Evolutionary conservation across 306 rosid species (phyloP).

Genomic region (Vigna mungo): DNA sequence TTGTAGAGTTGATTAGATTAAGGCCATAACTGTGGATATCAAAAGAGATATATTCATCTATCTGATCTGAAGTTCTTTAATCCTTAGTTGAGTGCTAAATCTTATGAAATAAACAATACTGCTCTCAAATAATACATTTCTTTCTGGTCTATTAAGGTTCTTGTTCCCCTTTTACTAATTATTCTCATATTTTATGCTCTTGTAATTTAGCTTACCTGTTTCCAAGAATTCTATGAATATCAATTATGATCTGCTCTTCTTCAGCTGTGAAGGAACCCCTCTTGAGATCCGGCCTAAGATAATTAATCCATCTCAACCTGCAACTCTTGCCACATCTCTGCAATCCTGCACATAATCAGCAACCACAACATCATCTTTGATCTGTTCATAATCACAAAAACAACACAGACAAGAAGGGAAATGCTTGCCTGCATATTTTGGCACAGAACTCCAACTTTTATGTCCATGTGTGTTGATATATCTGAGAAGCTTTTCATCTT

Average conservation of each 20-base stretch:
- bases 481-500: constrained; percentile 79
- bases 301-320: constrained; percentile 87
- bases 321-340: constrained; percentile 94
- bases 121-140: background rate
- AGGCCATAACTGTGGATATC: background rate
- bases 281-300: constrained; percentile 84
- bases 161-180: background rate
- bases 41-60: background rate
- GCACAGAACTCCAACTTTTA: constrained; percentile 84
- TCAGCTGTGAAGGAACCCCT: constrained; percentile 79
- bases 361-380: background rate
- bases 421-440: constrained; percentile 70
- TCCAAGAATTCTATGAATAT: constrained; percentile 85
- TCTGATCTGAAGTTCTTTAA: background rate
- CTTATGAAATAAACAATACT: background rate
- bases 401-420: background rate
- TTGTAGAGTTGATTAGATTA: background rate
- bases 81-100: background rate
- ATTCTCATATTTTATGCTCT: constrained; percentile 4
- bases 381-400: background rate
- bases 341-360: constrained; percentile 54
- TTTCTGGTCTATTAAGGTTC: background rate
- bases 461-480: constrained; percentile 66
- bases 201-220: constrained; percentile 55
- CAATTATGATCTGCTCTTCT: constrained; percentile 78